Conservation (phyloP, 352 stramenopile species). For the Pythium rhizo-oryzae region DNA sequence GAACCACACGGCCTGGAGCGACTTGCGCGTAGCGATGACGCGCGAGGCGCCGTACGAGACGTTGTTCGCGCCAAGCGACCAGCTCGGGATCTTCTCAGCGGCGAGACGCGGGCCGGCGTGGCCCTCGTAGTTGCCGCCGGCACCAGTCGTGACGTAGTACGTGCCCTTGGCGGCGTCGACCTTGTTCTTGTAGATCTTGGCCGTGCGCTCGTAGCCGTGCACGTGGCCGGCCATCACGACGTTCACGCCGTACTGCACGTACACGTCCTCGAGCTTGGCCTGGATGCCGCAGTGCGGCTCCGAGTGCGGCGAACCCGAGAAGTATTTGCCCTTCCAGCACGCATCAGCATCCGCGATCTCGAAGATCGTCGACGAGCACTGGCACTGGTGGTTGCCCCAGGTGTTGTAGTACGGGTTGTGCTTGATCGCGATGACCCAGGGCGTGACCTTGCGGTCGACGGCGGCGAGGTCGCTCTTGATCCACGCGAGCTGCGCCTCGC, state of each 20-base stretch:
- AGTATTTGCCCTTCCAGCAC: slow-evolving; percentile 55
- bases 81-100: slow-evolving; percentile 34
- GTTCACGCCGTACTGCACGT: slow-evolving; percentile 44
- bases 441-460: slow-evolving; percentile 8
- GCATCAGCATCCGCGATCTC: slow-evolving; percentile 12
- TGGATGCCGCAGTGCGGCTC: slow-evolving; percentile 55
- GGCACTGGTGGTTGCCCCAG: slow-evolving; percentile 14
- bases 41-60: slow-evolving; percentile 47
- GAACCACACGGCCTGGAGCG: slow-evolving; percentile 50
- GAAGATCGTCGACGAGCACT: slow-evolving; percentile 12
- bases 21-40: slow-evolving; percentile 48
- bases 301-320: slow-evolving; percentile 34
- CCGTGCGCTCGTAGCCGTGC: slow-evolving; percentile 51
- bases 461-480: slow-evolving; percentile 13
- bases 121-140: slow-evolving; percentile 57
- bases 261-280: slow-evolving; percentile 46
- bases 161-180: slow-evolving; percentile 38
- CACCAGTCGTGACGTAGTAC: slow-evolving; percentile 53
- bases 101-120: slow-evolving; percentile 40
- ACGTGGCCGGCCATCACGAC: slow-evolving; percentile 52
- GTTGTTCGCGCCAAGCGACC: slow-evolving; percentile 47
- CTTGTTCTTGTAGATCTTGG: slow-evolving; percentile 59
- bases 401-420: slow-evolving; percentile 20
- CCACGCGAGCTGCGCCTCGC: slow-evolving; percentile 15
- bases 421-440: slow-evolving; percentile 14